Conservation (phyloP, 169 alveolate genomes). For the Plasmodium inui region DNA sequence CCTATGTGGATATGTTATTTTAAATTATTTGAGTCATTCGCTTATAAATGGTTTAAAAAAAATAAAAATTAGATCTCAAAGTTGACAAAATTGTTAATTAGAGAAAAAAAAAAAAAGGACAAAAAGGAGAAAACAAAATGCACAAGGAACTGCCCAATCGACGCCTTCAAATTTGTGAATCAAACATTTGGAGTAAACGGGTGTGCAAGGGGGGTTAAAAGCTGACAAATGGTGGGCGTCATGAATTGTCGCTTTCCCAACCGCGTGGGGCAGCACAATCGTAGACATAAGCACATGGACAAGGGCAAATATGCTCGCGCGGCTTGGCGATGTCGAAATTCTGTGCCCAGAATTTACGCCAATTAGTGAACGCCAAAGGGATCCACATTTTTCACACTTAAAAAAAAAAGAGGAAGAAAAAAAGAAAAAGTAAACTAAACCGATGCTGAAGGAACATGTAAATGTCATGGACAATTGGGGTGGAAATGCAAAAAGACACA, state of each 20-base stretch:
- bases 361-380: not conserved
- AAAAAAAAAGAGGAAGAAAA: not conserved
- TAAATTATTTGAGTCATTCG: not conserved
- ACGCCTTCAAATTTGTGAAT: not conserved
- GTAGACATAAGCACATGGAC: not conserved
- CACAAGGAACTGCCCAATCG: not conserved
- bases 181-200: not conserved
- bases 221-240: not conserved
- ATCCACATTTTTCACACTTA: not conserved
- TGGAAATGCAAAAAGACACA: not conserved
- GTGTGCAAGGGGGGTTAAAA: not conserved
- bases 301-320: not conserved
- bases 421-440: not conserved
- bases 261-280: not conserved
- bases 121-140: not conserved
- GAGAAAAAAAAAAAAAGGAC: not conserved
- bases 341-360: not conserved
- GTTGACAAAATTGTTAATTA: slow-evolving; percentile 8
- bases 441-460: not conserved
- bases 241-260: not conserved
- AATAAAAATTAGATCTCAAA: not conserved
- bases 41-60: not conserved
- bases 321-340: not conserved
- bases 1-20: not conserved
- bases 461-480: not conserved